Base-by-base conservation (phyloP, 345 rosid genomes). In the Syzygium jambos region DNA sequence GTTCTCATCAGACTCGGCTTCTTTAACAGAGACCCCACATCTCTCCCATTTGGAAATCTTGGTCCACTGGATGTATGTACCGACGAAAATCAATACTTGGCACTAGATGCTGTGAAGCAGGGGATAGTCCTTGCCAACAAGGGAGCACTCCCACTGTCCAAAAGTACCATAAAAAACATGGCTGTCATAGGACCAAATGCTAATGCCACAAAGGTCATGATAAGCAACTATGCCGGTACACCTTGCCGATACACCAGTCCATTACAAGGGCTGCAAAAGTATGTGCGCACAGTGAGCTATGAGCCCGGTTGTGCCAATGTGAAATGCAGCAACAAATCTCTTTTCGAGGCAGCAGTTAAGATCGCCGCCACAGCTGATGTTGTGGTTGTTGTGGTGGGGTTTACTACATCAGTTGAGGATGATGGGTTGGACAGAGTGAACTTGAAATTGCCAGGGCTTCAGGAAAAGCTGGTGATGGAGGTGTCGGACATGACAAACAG, bases 1-100 rank as follows among this genome's bases (percentile, higher is more conserved):
- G 94, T 93, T 13, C 91, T 92, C 34, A 90, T 92, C 93, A 91
- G 96, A 57, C 91, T 93, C 11, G 94, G 96, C 49, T 91, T 93
- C 90, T 94, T 93, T 25, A 93, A 94, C 23, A 92, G 94, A 23
- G 90, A 92, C 89, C 95, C 93, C 7, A 89, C 87, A 59, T 68
- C 61, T 5, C 91, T 86, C 52, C 90, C 77, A 49, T 89, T 89
- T 83, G 94, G 95, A 30, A 86, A 93, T 52, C 91, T 92, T 57
- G 94, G 94, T 43, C 93, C 94, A 7, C 86, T 89, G 6, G 90
- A 93, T 90, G 94, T 92, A 65, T 93, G 95, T 23, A 88, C 91
- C 3, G 29, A 87, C 3, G 94, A 91, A 22, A 89, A 93, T 52
- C 92, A 91, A 43, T 23, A n/a, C 55, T 80, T 92, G 51, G 94